These are phyloP conservation scores for Nakaseomyces sp. DNA, from an alignment of 1,139 yeast species.

Conservation along the genomic window DNA sequence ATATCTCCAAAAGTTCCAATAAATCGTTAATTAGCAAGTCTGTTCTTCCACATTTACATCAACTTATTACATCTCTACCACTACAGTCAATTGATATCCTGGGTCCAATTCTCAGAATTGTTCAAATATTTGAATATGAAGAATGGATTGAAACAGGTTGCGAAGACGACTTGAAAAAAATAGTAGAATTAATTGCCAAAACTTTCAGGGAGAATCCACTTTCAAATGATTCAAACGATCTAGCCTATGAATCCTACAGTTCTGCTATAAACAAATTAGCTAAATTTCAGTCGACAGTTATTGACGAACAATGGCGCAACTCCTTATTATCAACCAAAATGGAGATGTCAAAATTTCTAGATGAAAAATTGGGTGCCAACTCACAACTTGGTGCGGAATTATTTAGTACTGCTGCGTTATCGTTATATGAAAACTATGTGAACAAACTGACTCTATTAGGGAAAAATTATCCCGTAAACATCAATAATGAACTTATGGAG, in stretches of 20 bases:
- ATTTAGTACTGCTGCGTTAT: constrained; percentile 11
- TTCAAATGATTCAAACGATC: constrained; percentile 11
- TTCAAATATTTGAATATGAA: constrained; percentile 23
- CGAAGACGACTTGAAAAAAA: constrained; percentile 18
- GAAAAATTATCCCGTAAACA: constrained; percentile 22
- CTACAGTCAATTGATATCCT: constrained; percentile 21
- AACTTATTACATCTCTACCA: constrained; percentile 21
- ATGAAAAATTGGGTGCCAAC: constrained; percentile 11
- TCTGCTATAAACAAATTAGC: constrained; percentile 19
- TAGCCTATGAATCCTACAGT: constrained; percentile 15
- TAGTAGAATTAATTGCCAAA: constrained; percentile 18
- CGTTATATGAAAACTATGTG: constrained; percentile 19
- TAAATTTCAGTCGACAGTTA: constrained; percentile 15
- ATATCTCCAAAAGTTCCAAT: constrained; percentile 17
- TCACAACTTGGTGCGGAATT: constrained; percentile 8
- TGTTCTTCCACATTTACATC: constrained; percentile 20
- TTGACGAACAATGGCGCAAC: constrained; percentile 24
- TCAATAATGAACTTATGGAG: constrained; percentile 17
- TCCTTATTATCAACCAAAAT: constrained; percentile 19
- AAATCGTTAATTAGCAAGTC: constrained; percentile 16
- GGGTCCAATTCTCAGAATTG: constrained; percentile 20
- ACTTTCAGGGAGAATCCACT: constrained; percentile 19
- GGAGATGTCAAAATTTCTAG: constrained; percentile 21
- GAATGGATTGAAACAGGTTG: constrained; percentile 27
- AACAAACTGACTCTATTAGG: constrained; percentile 27